Evolutionary conservation across 169 alveolate genomes (phyloP), one percentile per base, ranked within the genome.

Genomic region (Cystoisospora suis): DNA sequence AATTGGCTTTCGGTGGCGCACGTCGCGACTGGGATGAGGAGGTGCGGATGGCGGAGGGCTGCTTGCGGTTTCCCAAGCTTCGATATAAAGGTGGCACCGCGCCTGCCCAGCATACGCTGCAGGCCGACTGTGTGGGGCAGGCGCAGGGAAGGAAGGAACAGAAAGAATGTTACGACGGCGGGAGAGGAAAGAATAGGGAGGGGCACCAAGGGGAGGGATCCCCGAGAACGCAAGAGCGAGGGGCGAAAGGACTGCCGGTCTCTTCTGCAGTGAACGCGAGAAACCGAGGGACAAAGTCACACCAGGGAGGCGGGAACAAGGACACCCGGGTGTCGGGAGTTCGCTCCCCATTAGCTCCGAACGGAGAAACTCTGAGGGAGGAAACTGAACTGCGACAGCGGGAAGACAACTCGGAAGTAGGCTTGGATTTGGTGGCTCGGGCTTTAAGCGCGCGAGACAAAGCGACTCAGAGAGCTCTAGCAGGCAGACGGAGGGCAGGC

Each of bases 81-180:
- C 77, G n/a, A 36, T 65, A 65, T 44, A 65, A 65, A 27, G 77
- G 77, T 5, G 77, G 77, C 9, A 65, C n/a, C 45, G 77, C n/a
- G 42, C 45, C 77, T 36, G 12, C 27, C 34, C 77, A 32, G 45
- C 77, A 65, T 17, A 1, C 6, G 42, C 77, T 65, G 6, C 77
- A 65, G 44, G 3, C 4, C 36, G 77, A 65, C 42, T 65, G 77
- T n/a, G 77, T 65, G n/a, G 77, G 42, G 3, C 45, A 65, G 42
- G 0, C 77, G 9, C 77, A 58, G 15, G 72, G 40, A 9, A 9
- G 40, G 3, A 3, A 9, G n/a, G 72, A 2, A 9, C 29, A 9
- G 65, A 53, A 53, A 20, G 20, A 9, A 9, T 20, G n/a, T 15
- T 20, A 53, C 65, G 20, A 20, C 65, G 20, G n/a, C 65, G 20